A percentile compares a stretch with the other conserved stretches of the same genome.
These are phyloP conservation scores for Curvularia lunata DNA, from an alignment of 2,329 filamentous ascomycete species.

Conservation along the genomic window DNA sequence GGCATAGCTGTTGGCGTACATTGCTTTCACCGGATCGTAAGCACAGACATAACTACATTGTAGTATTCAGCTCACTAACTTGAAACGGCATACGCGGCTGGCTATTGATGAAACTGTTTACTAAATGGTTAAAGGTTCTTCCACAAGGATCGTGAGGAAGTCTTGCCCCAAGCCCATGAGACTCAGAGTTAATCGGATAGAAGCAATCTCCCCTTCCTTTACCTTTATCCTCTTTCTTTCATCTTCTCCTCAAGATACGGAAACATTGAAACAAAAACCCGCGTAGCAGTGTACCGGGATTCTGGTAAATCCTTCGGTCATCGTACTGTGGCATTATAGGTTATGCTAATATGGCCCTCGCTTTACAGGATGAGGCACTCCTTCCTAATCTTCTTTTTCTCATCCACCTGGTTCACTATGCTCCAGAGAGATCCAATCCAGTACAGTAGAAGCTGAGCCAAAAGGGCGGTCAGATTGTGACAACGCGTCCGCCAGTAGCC, in stretches of 20 bases:
- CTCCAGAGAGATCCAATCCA: background rate
- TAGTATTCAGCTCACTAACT: background rate
- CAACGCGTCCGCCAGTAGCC: background rate
- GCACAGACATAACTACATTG: background rate
- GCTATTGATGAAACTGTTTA: background rate
- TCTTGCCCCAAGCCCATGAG: too few relatives aligned
- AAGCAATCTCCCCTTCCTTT: background rate
- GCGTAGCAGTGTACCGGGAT: background rate
- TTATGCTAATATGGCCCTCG: background rate
- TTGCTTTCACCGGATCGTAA: background rate
- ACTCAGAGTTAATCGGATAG: background rate
- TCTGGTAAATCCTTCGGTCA: too few relatives aligned
- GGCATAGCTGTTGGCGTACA: background rate
- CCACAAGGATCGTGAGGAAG: background rate
- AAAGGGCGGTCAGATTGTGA: background rate
- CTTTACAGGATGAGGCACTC: background rate
- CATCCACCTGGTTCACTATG: background rate
- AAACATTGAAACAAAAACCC: background rate
- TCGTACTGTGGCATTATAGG: background rate
- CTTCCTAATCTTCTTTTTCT: background rate
- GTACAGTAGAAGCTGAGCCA: background rate
- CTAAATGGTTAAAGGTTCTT: background rate
- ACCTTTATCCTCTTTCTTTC: background rate
- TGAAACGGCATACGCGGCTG: background rate
- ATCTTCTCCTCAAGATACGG: background rate